These are phyloP conservation scores for Neurospora discreta DNA, from an alignment of 495 filamentous ascomycete genomes.

Conservation along the genomic window DNA sequence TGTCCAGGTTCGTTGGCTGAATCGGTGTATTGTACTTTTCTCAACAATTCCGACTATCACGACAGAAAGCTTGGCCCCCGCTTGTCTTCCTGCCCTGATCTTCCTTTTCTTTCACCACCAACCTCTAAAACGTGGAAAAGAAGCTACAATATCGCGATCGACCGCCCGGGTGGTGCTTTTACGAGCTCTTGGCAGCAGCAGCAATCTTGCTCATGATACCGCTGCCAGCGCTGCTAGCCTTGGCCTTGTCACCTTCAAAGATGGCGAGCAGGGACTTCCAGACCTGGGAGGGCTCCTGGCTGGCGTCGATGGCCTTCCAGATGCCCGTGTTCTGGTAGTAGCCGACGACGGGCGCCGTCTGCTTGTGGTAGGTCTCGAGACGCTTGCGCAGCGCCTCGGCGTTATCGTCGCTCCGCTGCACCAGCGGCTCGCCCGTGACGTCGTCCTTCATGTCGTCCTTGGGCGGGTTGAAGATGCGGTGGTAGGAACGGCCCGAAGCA, in stretches of 20 bases:
- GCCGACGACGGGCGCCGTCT: slow-evolving; percentile 81
- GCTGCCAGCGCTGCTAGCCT: slow-evolving; percentile 28
- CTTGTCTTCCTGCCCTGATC: neutral
- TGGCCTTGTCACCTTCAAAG: slow-evolving; percentile 51
- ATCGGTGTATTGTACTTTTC: neutral
- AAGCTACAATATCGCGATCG: too few species aligned
- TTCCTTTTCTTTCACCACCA: neutral
- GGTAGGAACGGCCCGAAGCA: slow-evolving; percentile 90
- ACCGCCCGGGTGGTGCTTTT: slow-evolving; percentile 8
- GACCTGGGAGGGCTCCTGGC: slow-evolving; percentile 89
- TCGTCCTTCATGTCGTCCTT: slow-evolving; percentile 92
- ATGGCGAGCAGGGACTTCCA: slow-evolving; percentile 87
- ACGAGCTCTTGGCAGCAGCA: slow-evolving; percentile 18
- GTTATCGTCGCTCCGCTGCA: slow-evolving; percentile 96
- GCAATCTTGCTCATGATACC: slow-evolving; percentile 38
- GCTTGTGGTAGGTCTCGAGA: slow-evolving; percentile 81
- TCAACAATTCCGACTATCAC: neutral
- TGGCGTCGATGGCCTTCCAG: slow-evolving; percentile 93
- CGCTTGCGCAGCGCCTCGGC: slow-evolving; percentile 95
- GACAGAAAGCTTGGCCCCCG: neutral
- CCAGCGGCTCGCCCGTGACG: slow-evolving; percentile 88
- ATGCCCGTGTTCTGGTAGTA: slow-evolving; percentile 97
- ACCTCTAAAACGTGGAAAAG: neutral
- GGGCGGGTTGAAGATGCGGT: slow-evolving; percentile 98
- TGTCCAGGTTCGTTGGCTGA: neutral